Conservation (phyloP, 1,284 basidiomycete genomes). For the Ceratobasidium sp. region DNA sequence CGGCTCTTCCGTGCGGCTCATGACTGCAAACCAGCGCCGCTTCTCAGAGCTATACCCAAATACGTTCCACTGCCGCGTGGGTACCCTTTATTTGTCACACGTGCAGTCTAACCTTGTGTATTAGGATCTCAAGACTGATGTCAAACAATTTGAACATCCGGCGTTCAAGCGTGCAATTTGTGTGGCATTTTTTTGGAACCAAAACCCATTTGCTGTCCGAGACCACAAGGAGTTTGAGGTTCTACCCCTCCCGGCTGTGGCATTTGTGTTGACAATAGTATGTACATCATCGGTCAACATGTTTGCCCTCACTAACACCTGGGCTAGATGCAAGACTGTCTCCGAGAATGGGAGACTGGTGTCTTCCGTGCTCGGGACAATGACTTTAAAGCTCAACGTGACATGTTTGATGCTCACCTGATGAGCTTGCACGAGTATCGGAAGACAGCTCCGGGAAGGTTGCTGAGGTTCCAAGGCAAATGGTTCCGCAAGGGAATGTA, state of each 20-base stretch:
- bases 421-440: too few species aligned
- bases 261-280: neutral
- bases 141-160: neutral
- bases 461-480: too few species aligned
- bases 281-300: too few species aligned
- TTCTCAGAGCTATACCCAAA: neutral
- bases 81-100: neutral
- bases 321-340: neutral
- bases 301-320: neutral
- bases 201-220: neutral
- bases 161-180: neutral
- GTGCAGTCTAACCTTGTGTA: neutral
- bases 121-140: neutral
- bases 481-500: too few species aligned
- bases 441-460: too few species aligned
- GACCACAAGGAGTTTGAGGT: neutral
- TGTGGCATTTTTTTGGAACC: slow-evolving; percentile 1
- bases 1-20: neutral
- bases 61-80: slow-evolving; percentile 4
- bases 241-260: neutral
- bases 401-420: neutral
- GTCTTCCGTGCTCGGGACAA: neutral
- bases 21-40: neutral
- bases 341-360: slow-evolving; percentile 13
- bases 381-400: neutral